Evolutionary conservation across 2,329 filamentous ascomycete genomes (phyloP).

Genomic region (Corinectria fuckeliana): DNA sequence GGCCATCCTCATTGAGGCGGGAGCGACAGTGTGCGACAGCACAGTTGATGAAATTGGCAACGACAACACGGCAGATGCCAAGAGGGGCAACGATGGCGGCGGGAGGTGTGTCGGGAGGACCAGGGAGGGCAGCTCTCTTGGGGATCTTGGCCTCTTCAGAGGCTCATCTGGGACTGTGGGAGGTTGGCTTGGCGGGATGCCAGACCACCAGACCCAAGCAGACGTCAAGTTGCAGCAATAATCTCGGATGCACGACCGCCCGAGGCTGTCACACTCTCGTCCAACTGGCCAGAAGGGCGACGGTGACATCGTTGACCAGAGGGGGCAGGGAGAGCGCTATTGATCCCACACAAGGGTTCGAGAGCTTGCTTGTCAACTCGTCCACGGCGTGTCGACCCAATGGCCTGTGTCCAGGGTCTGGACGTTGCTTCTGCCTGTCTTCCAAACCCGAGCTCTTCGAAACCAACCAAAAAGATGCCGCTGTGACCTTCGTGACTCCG

Average conservation of each 20-base stretch:
- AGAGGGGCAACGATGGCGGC: constrained; percentile 26
- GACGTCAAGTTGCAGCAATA: constrained; percentile 37
- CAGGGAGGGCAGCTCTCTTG: constrained; percentile 1
- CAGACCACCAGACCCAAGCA: constrained; percentile 20
- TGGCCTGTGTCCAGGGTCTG: not conserved
- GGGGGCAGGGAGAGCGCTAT: constrained; percentile 8
- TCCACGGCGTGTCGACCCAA: not conserved
- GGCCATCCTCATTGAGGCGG: constrained; percentile 28
- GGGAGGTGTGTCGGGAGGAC: not conserved
- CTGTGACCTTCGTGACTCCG: not conserved
- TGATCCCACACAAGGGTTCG: constrained; percentile 10
- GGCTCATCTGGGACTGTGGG: constrained; percentile 14
- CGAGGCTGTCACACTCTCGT: constrained; percentile 33
- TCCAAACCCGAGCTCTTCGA: not conserved
- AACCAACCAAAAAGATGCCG: not conserved
- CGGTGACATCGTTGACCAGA: constrained; percentile 11
- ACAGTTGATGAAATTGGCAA: constrained; percentile 14
- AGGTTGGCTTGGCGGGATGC: constrained; percentile 21
- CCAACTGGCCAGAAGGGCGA: constrained; percentile 10
- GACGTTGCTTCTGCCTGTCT: constrained; percentile 3
- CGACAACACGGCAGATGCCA: constrained; percentile 13
- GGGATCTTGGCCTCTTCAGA: constrained; percentile 14
- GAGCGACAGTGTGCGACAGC: constrained; percentile 23
- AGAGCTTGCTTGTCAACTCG: not conserved
- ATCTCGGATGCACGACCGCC: constrained; percentile 37